phyloP scores from a whole-genome alignment of 2,329 filamentous ascomycete genomes.

The Orbilia ellipsospora region DNA sequence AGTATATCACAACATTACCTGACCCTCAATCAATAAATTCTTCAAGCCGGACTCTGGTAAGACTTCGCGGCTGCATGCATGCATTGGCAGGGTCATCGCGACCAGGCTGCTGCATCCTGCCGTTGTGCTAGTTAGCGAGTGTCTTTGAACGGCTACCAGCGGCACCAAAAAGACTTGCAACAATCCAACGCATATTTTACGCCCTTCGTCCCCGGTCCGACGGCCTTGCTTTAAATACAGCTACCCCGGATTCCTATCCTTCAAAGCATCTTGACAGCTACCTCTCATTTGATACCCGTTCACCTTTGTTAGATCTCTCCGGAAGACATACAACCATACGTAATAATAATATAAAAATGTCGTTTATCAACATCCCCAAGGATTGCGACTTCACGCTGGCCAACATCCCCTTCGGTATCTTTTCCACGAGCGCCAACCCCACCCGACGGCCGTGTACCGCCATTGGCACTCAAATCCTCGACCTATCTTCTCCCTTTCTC shows the following conservation, averaged over 20 bases:
- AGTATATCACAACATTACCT: too few relatives aligned
- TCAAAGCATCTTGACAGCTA: neutral
- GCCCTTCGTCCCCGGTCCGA: neutral
- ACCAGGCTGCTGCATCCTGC: neutral
- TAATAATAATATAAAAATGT: conserved; percentile 34
- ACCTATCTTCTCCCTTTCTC: conserved; percentile 66
- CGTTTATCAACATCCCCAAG: conserved; percentile 67
- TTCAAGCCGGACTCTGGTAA: too few relatives aligned
- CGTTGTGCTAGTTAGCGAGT: neutral
- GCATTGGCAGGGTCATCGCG: too few relatives aligned
- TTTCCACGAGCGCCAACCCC: conserved; percentile 71
- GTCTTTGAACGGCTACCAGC: conserved; percentile 37
- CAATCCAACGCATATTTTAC: conserved; percentile 15
- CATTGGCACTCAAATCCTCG: conserved; percentile 77
- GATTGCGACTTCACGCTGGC: conserved; percentile 77
- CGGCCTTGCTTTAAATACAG: conserved; percentile 19
- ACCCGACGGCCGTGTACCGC: conserved; percentile 75
- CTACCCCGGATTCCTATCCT: conserved; percentile 28
- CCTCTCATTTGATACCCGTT: neutral
- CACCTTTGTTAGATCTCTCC: neutral
- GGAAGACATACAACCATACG: conserved; percentile 4
- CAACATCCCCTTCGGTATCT: conserved; percentile 86
- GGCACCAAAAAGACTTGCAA: conserved; percentile 26
- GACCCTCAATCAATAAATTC: too few relatives aligned
- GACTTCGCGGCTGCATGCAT: too few relatives aligned